Evolutionary conservation across 805 yeast species (phyloP), one percentile per base, ranked within the genome.

Genomic region (Maudiozyma serrabonitensis): DNA sequence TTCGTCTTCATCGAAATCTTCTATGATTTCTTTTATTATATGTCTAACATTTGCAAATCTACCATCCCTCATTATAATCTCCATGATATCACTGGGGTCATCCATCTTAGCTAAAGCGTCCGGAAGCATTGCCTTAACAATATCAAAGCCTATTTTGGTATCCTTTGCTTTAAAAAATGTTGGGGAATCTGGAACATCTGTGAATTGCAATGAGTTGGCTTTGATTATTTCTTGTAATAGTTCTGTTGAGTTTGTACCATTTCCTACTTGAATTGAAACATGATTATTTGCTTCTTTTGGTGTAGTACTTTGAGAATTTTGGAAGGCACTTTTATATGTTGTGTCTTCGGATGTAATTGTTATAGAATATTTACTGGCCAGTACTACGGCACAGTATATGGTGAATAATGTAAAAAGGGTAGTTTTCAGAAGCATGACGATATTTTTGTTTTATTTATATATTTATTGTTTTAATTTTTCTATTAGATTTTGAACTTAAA

Each of bases 111-210:
- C 52, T n/a, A 19, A 13, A 8, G n/a, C 3, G 4, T 39, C 41
- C 6, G 41, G 26, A 6, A 39, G 9, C 15, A 39, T 12, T 19
- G n/a, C 41, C 15, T 38, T 38, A 9, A 38, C 19, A 6, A 38
- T 6, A 12, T 38, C 25, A 18, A 12, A 18, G 13, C 16, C 41
- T 18, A 8, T 38, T 4, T 19, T 38, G 6, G 25, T 38, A 1
- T 16, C 26, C n/a, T 52, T 52, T 8, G 48, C 32, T 25, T 51
- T 58, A n/a, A 57, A 44, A 46, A 56, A 55, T 41, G 48, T 49
- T 5, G 60, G 60, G 23, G 48, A 32, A 9, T 51, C 60, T 5
- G 58, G 62, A 15, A 54, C 31, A 43, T 55, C 54, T 31, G 55
- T 54, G 42, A 56, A 49, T 35, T 35, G 38, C 38, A 35, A 16